Base-by-base conservation (phyloP, 2,329 filamentous ascomycete species). In the Aspergillus piperis region DNA sequence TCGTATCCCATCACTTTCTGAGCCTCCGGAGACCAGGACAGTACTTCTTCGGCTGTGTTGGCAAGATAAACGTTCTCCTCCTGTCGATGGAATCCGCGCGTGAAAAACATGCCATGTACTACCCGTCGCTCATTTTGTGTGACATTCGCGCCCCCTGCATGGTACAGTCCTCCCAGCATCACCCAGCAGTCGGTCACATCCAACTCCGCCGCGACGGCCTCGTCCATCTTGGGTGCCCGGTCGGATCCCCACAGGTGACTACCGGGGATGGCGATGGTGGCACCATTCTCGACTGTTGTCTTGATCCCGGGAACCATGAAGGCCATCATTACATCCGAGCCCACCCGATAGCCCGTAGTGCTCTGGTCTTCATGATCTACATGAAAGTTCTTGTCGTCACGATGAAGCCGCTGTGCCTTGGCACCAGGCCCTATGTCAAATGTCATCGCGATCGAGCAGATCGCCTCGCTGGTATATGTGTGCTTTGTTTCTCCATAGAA, bases 401-500 rank as follows among this genome's bases (percentile, higher is more conserved):
- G 62, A 42, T 63, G 62, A 2, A 63, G 36, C 4, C 56, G 54
- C 56, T 63, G 62, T 21, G 62, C 59, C 17, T 59, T 49, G 7
- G 59, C 62, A 2, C 62, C 62, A 3, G 62, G 62, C 2, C 62
- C 56, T n/a, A 63, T 61, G 48, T 63, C 62, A 6, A 65, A 64
- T 3, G 67, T 67, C 61, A 70, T 55, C 0, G 64, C 66, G 8
- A 65, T 70, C 5, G 68, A 69, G 51, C 65, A 59, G 17, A 70
- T 63, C 5, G 69, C 66, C 17, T 66, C 59, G 54, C 65, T 70
- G 8, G 68, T 71, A 36, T 71, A 68, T 21, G 68, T 69, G 44
- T 71, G 68, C 39, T 67, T 68, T 8, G 64, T 70, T 42, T 66
- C 63, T 7, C 67, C 69, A 56, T 71, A 71, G 42, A 61, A 71